A percentile compares a stretch with the other conserved stretches of the same genome.
phyloP scores from a whole-genome alignment of 2,329 filamentous ascomycete species.

The Alternaria triticimaculans region DNA sequence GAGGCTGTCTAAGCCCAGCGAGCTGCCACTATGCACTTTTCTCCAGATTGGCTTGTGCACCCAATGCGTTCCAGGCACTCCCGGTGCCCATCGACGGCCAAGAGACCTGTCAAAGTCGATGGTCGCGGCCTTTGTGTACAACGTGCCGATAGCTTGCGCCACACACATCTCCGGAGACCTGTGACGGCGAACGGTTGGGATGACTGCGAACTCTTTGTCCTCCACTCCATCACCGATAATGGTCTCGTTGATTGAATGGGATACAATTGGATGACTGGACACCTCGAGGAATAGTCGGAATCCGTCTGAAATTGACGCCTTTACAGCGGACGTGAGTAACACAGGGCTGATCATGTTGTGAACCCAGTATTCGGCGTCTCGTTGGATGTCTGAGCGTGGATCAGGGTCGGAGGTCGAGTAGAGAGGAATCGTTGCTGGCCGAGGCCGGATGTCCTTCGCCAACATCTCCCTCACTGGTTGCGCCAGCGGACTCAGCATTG shows the following conservation, averaged over 20 bases:
- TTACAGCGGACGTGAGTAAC: not conserved
- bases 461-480: not conserved
- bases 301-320: slow-evolving; percentile 41
- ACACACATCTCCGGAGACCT: not conserved
- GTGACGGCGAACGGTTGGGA: not conserved
- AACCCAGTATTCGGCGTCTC: not conserved
- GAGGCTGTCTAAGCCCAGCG: not conserved
- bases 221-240: not conserved
- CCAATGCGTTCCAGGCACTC: slow-evolving; percentile 34
- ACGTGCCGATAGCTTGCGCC: not conserved
- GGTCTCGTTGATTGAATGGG: slow-evolving; percentile 52
- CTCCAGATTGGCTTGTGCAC: slow-evolving; percentile 24
- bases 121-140: not conserved
- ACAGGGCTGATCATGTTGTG: not conserved
- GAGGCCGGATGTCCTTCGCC: not conserved
- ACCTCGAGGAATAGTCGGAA: slow-evolving; percentile 51
- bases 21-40: slow-evolving; percentile 4
- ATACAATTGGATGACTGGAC: slow-evolving; percentile 51
- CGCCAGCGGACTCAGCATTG: not conserved
- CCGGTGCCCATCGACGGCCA: not conserved
- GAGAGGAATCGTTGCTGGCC: not conserved
- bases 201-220: not conserved
- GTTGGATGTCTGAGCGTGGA: not conserved
- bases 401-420: not conserved
- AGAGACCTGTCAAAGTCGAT: not conserved